These are phyloP conservation scores for Stentor roeselii DNA, from an alignment of 73 alveolate species.

Conservation along the genomic window DNA sequence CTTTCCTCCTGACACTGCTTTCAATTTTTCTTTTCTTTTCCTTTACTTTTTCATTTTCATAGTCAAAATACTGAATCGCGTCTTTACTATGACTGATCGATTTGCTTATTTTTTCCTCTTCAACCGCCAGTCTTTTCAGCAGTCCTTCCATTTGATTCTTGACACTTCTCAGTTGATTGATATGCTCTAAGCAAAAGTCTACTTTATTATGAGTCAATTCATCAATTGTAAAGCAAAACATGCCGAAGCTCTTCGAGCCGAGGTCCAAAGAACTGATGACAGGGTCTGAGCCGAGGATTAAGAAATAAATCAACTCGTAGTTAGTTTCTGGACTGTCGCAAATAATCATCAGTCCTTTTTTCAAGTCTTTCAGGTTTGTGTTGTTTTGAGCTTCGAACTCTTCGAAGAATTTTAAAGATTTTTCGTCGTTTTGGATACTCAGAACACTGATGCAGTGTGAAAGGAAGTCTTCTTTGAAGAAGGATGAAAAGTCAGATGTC, in stretches of 20 bases:
- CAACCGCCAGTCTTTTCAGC: neutral
- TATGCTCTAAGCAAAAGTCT: neutral
- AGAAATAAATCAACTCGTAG: neutral
- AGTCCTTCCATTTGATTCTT: neutral
- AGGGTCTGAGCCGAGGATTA: constrained; percentile 6
- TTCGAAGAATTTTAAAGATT: neutral
- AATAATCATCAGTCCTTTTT: neutral
- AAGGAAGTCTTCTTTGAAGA: neutral
- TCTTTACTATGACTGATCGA: neutral
- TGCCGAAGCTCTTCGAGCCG: neutral
- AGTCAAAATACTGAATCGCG: neutral
- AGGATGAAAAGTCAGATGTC: neutral
- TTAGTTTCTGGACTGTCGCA: neutral
- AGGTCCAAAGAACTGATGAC: neutral
- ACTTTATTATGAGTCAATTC: neutral
- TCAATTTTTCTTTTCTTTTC: neutral
- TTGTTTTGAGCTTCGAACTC: neutral
- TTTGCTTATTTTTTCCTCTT: neutral
- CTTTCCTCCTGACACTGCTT: neutral
- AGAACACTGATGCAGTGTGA: neutral
- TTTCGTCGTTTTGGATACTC: neutral
- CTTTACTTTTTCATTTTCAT: neutral
- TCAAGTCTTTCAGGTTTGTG: neutral
- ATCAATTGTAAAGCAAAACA: neutral
- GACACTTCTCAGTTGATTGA: neutral